Percentiles rank a stretch among this genome's conserved stretches.
phyloP scores from a whole-genome alignment of 306 rosid genomes.

The Citrullus amarus region DNA sequence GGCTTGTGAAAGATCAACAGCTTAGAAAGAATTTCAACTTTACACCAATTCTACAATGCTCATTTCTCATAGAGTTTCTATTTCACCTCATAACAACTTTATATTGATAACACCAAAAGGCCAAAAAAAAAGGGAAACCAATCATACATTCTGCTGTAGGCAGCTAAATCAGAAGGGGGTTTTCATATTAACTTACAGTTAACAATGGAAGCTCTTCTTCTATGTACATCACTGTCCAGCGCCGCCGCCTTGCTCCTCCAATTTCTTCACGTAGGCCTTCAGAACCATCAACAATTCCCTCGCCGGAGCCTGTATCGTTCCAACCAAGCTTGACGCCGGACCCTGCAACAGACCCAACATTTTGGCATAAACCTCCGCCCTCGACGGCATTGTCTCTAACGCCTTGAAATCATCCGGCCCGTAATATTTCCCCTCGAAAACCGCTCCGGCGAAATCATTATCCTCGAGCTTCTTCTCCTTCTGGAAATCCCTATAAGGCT shows the following conservation, averaged over 20 bases:
- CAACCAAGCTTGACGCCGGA: slow-evolving; percentile 59
- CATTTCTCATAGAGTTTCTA: not conserved
- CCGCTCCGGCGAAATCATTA: slow-evolving; percentile 77
- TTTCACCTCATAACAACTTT: not conserved
- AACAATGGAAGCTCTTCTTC: not conserved
- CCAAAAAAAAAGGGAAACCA: not conserved
- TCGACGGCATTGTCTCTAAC: slow-evolving; percentile 60
- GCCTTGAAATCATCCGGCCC: slow-evolving; percentile 61
- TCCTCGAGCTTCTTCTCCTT: slow-evolving; percentile 73
- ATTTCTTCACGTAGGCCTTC: slow-evolving; percentile 61
- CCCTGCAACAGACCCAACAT: slow-evolving; percentile 52
- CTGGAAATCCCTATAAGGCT: slow-evolving; percentile 79
- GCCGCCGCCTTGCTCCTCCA: slow-evolving; percentile 44
- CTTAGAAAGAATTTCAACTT: slow-evolving; percentile 5
- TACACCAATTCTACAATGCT: slow-evolving; percentile 10
- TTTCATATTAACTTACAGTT: slow-evolving; percentile 1
- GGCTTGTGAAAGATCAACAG: not conserved
- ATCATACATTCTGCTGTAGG: slow-evolving; percentile 13
- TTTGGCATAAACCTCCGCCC: slow-evolving; percentile 70
- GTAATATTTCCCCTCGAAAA: slow-evolving; percentile 81
- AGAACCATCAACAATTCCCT: slow-evolving; percentile 64
- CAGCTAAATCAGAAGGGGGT: slow-evolving; percentile 11
- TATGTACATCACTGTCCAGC: slow-evolving; percentile 16
- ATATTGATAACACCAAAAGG: not conserved
- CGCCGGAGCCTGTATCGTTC: slow-evolving; percentile 78